Percentiles rank a stretch among this genome's conserved stretches.
These are phyloP conservation scores for Neolentinus lepideus DNA, from an alignment of 1,284 basidiomycete species.

Conservation along the genomic window DNA sequence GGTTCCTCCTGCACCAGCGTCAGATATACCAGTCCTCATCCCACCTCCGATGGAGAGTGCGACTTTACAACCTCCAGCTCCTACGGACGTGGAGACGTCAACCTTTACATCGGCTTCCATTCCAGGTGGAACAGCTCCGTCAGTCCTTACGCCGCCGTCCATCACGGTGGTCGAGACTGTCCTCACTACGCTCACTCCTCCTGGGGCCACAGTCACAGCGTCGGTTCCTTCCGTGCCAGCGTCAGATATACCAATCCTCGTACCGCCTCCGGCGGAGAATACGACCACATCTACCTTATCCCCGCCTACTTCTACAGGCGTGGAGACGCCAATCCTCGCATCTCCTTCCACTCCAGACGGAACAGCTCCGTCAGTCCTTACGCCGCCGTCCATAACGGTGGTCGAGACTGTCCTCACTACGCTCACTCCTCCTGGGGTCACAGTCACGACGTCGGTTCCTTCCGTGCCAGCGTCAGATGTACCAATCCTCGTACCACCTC, in stretches of 20 bases:
- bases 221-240: too few species aligned
- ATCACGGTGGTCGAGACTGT: not conserved
- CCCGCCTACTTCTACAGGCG: not conserved
- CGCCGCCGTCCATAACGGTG: not conserved
- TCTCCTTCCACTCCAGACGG: not conserved
- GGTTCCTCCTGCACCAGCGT: not conserved
- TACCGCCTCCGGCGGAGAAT: not conserved
- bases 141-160: not conserved
- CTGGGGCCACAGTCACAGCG: too few species aligned
- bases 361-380: not conserved
- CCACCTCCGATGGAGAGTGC: not conserved
- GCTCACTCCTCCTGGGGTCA: too few species aligned
- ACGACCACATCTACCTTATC: not conserved
- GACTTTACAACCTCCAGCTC: not conserved
- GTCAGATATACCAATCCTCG: too few species aligned
- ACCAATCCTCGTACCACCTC: not conserved
- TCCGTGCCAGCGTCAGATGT: not conserved
- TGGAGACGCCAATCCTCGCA: not conserved
- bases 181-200: not conserved
- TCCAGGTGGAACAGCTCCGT: not conserved
- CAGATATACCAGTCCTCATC: not conserved
- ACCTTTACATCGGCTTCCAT: not conserved
- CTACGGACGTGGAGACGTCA: not conserved
- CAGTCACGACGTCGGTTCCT: too few species aligned
- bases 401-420: too few species aligned